Evolutionary conservation across 495 filamentous ascomycete genomes (phyloP).

Genomic region (Podospora conica): DNA sequence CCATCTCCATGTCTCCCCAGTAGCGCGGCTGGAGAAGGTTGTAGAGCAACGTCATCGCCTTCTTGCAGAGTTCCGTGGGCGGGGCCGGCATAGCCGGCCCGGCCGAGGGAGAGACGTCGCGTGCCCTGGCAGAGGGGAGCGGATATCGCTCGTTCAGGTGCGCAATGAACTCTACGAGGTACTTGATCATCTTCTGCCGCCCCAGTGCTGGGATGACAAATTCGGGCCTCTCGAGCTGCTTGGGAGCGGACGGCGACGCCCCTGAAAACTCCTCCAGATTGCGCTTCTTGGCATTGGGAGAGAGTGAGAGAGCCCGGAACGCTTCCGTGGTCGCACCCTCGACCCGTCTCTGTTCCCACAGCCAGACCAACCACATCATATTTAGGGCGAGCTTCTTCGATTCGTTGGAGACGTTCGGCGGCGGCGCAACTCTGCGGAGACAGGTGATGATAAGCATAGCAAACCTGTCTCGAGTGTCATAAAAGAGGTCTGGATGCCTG

Average conservation of each 20-base stretch:
- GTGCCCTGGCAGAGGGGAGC: conserved; percentile 60
- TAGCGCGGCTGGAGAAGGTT: conserved; percentile 81
- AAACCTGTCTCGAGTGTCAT: conserved; percentile 88
- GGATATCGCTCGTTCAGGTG: conserved; percentile 77
- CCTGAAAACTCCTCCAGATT: conserved; percentile 55
- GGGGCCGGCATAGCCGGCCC: conserved; percentile 45
- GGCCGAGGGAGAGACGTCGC: conserved; percentile 45
- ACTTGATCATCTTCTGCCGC: conserved; percentile 76
- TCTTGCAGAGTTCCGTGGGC: conserved; percentile 72
- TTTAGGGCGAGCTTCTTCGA: conserved; percentile 87
- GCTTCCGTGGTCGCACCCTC: conserved; percentile 43
- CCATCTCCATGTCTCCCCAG: conserved; percentile 89
- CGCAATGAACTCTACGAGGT: conserved; percentile 89
- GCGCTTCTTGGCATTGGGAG: conserved; percentile 68
- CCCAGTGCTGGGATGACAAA: conserved; percentile 61
- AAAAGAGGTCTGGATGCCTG: conserved; percentile 86
- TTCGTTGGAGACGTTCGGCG: conserved; percentile 82
- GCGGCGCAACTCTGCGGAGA: conserved; percentile 77
- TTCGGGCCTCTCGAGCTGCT: conserved; percentile 54
- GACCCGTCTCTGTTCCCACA: conserved; percentile 82
- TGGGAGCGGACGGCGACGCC: conserved; percentile 44
- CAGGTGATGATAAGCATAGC: conserved; percentile 81
- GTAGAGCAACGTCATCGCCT: conserved; percentile 73
- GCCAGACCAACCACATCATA: conserved; percentile 81
- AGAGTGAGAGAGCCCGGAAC: conserved; percentile 51